These are phyloP conservation scores for Suhomyces faveliae DNA, from an alignment of 805 yeast genomes.

Conservation along the genomic window DNA sequence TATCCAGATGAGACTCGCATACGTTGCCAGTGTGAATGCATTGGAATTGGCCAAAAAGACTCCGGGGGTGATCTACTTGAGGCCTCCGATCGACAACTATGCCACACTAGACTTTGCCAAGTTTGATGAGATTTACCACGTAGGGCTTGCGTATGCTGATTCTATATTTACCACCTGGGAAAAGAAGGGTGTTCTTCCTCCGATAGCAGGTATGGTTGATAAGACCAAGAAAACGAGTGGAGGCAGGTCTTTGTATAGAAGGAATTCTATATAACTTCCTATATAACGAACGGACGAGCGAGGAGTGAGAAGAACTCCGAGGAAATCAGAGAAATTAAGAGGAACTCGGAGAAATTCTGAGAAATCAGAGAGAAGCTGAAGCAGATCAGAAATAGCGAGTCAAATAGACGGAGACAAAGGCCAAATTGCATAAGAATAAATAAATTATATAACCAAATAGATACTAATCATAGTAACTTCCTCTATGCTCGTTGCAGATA, in stretches of 20 bases:
- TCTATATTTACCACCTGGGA: constrained; percentile 52
- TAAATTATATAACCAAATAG: too few relatives aligned
- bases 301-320: too few relatives aligned
- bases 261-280: constrained; percentile 68
- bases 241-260: constrained; percentile 41
- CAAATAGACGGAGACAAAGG: too few relatives aligned
- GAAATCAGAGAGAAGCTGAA: too few relatives aligned
- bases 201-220: constrained; percentile 52
- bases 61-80: constrained; percentile 79
- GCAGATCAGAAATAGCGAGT: too few relatives aligned
- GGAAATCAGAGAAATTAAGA: too few relatives aligned
- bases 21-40: constrained; percentile 93
- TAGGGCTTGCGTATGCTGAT: constrained; percentile 76
- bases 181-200: constrained; percentile 54
- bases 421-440: too few relatives aligned
- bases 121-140: constrained; percentile 83
- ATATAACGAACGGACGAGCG: too few relatives aligned
- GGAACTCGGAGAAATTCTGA: too few relatives aligned
- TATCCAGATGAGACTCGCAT: constrained; percentile 87
- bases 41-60: constrained; percentile 81
- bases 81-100: constrained; percentile 92
- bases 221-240: constrained; percentile 17
- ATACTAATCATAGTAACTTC: too few relatives aligned
- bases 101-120: constrained; percentile 91
- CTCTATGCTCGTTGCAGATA: too few relatives aligned